Conservation (phyloP, 208 protist genomes). For the Trypanosoma brucei region DNA sequence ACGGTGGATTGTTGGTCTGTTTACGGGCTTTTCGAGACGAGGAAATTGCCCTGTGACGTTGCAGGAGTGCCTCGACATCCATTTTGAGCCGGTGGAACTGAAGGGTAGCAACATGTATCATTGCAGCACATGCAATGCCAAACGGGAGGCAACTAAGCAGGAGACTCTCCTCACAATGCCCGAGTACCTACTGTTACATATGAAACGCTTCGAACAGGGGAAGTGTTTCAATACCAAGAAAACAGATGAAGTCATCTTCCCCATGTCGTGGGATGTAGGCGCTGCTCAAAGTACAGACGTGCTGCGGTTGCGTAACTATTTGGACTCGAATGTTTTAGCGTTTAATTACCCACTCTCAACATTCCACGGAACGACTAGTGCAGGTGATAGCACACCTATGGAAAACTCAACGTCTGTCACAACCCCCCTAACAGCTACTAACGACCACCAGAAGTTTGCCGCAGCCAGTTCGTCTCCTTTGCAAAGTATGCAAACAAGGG, state of each 20-base stretch:
- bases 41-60: constrained; percentile 64
- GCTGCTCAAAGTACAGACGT: constrained; percentile 26
- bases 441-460: neutral
- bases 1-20: constrained; percentile 16
- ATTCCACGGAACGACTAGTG: neutral
- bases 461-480: neutral
- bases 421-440: neutral
- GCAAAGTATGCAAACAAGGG: neutral
- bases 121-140: constrained; percentile 63
- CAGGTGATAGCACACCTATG: neutral
- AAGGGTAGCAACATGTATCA: constrained; percentile 70
- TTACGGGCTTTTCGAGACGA: constrained; percentile 22
- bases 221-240: constrained; percentile 80
- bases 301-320: constrained; percentile 58
- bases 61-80: constrained; percentile 84
- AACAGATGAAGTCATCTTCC: constrained; percentile 74
- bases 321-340: constrained; percentile 33
- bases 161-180: constrained; percentile 65
- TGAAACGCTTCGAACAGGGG: constrained; percentile 84
- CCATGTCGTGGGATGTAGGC: constrained; percentile 51
- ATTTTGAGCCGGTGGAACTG: constrained; percentile 73
- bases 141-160: constrained; percentile 73
- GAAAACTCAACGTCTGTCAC: neutral
- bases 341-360: neutral
- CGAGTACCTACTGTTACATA: constrained; percentile 80